These are phyloP conservation scores for Chrysoporthe austroafricana DNA, from an alignment of 2,329 filamentous ascomycete genomes.

Conservation along the genomic window DNA sequence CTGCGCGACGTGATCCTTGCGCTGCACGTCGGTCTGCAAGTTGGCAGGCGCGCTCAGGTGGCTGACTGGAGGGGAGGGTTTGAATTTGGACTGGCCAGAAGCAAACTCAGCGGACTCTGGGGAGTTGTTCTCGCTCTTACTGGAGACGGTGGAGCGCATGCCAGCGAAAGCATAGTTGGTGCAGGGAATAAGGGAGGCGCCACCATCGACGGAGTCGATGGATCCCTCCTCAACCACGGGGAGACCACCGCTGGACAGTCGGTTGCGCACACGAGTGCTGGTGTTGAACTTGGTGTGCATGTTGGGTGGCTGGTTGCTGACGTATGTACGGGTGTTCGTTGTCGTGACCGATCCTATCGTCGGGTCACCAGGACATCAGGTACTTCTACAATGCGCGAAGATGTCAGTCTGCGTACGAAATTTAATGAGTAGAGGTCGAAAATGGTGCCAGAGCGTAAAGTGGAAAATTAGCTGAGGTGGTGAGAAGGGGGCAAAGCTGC, in stretches of 20 bases:
- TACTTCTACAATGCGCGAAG: background rate
- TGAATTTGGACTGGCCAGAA: background rate
- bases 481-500: background rate
- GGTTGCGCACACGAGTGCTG: background rate
- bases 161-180: conserved; percentile 7
- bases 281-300: conserved; percentile 1
- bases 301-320: background rate
- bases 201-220: conserved; percentile 15
- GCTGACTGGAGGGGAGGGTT: background rate
- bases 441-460: background rate
- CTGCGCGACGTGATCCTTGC: background rate
- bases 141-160: conserved; percentile 7
- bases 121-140: conserved; percentile 17
- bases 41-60: conserved; percentile 11
- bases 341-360: background rate
- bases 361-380: background rate
- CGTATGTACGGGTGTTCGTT: background rate
- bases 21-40: background rate
- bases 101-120: background rate
- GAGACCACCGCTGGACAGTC: background rate
- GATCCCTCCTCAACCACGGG: conserved; percentile 11
- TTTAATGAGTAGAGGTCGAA: background rate
- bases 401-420: background rate
- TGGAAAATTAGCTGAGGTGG: background rate
- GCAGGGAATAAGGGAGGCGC: conserved; percentile 6